A percentile compares a stretch with the other conserved stretches of the same genome.
Conservation (phyloP, 768 basidiomycete genomes). For the Rhodotorula paludigena region DNA sequence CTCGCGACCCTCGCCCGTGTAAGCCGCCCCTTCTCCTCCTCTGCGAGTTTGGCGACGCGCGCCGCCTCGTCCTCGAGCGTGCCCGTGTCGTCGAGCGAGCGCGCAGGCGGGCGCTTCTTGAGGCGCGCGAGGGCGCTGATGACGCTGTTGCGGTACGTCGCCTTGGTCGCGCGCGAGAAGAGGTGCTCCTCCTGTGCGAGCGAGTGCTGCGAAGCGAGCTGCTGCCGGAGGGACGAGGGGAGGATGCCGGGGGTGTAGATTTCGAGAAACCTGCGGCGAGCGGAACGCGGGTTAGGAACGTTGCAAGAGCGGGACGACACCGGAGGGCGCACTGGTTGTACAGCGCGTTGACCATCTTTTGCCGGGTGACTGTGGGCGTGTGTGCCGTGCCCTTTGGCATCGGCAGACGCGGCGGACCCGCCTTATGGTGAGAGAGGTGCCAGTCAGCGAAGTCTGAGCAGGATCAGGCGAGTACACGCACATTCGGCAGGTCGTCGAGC, state of each 20-base stretch:
- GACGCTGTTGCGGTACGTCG: conserved; percentile 76
- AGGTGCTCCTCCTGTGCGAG: conserved; percentile 75
- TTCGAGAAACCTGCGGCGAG: conserved; percentile 26
- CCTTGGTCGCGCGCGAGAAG: conserved; percentile 66
- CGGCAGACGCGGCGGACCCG: conserved; percentile 21
- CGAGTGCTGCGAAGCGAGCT: conserved; percentile 69
- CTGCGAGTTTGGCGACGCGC: conserved; percentile 37
- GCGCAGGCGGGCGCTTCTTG: conserved; percentile 58
- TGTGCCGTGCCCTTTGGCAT: conserved; percentile 1
- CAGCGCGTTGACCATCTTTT: conserved; percentile 27
- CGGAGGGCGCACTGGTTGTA: conserved; percentile 23
- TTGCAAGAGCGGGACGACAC: background rate
- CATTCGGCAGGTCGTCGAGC: conserved; percentile 4
- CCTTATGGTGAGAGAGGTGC: background rate
- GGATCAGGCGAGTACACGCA: background rate
- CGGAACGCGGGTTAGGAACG: background rate
- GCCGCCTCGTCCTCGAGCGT: conserved; percentile 45
- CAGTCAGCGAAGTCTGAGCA: background rate
- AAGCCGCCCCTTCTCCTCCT: conserved; percentile 42
- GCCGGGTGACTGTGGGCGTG: conserved; percentile 17
- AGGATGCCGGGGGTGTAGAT: conserved; percentile 30
- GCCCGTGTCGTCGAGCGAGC: conserved; percentile 46
- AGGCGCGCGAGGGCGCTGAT: conserved; percentile 56
- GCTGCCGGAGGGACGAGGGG: conserved; percentile 16
- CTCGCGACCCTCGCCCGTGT: conserved; percentile 31